phyloP scores from a whole-genome alignment of 495 filamentous ascomycete species.

The Penicillium cataractarum region DNA sequence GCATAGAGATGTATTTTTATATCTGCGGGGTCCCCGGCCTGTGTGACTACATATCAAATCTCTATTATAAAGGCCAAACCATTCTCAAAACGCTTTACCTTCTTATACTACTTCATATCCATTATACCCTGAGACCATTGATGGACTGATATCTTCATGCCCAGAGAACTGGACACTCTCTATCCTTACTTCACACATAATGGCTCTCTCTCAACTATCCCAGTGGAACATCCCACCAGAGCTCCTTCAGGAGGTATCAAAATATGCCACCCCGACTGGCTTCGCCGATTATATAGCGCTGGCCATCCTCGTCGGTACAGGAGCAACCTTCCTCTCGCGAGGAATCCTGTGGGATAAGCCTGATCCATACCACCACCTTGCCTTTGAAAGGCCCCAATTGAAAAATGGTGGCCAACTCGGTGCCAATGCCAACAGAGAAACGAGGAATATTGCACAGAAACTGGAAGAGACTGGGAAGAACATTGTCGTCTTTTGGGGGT shows the following conservation, averaged over 20 bases:
- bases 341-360: constrained; percentile 42
- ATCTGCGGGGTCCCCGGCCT: neutral
- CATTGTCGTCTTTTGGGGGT: constrained; percentile 59
- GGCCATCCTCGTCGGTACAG: constrained; percentile 30
- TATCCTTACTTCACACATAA: constrained; percentile 4
- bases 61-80: neutral
- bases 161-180: neutral
- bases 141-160: neutral
- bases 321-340: constrained; percentile 34
- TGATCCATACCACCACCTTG: constrained; percentile 35
- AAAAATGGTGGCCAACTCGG: constrained; percentile 28
- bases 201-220: constrained; percentile 15
- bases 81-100: neutral
- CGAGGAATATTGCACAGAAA: constrained; percentile 41
- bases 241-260: constrained; percentile 26
- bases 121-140: neutral
- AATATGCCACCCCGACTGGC: constrained; percentile 29
- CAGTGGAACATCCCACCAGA: constrained; percentile 26
- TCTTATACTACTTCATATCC: neutral
- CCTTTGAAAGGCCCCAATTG: constrained; percentile 40
- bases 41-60: neutral
- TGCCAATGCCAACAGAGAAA: constrained; percentile 28
- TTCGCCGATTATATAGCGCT: constrained; percentile 37
- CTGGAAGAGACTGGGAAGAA: constrained; percentile 38
- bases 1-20: neutral